Evolutionary conservation across 2,329 filamentous ascomycete species (phyloP).

Genomic region (Alternaria alternata): DNA sequence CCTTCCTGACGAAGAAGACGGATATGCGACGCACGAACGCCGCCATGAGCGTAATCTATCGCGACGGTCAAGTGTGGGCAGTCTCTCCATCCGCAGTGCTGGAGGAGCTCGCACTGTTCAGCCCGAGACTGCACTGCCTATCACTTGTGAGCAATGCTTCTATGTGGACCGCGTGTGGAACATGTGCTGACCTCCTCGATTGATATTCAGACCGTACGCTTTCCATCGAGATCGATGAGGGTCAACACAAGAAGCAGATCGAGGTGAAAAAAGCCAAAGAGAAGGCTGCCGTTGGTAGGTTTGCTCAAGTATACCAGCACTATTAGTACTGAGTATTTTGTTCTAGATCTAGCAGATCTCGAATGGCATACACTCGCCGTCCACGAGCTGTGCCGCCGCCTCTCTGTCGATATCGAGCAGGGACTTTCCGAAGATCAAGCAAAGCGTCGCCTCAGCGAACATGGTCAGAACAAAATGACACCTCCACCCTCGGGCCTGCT

Average conservation of each 20-base stretch:
- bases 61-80: slow-evolving; percentile 48
- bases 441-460: slow-evolving; percentile 62
- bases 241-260: slow-evolving; percentile 38
- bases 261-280: slow-evolving; percentile 44
- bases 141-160: slow-evolving; percentile 36
- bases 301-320: neutral
- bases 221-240: slow-evolving; percentile 54
- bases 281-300: slow-evolving; percentile 44
- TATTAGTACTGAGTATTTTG: slow-evolving; percentile 19
- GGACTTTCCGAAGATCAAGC: slow-evolving; percentile 70
- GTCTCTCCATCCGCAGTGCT: slow-evolving; percentile 45
- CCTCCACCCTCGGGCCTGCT: slow-evolving; percentile 69
- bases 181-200: neutral
- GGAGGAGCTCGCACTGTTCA: slow-evolving; percentile 50
- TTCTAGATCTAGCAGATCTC: slow-evolving; percentile 59
- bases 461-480: slow-evolving; percentile 73
- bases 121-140: slow-evolving; percentile 54
- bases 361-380: slow-evolving; percentile 72
- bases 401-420: slow-evolving; percentile 63
- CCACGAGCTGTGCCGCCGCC: slow-evolving; percentile 66
- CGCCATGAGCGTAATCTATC: slow-evolving; percentile 39
- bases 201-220: slow-evolving; percentile 47
- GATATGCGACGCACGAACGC: slow-evolving; percentile 34
- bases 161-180: neutral
- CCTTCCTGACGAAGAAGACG: slow-evolving; percentile 46